Base-by-base conservation (phyloP, 352 stramenopile species). In the Globisporangium rhizosaccharum region DNA sequence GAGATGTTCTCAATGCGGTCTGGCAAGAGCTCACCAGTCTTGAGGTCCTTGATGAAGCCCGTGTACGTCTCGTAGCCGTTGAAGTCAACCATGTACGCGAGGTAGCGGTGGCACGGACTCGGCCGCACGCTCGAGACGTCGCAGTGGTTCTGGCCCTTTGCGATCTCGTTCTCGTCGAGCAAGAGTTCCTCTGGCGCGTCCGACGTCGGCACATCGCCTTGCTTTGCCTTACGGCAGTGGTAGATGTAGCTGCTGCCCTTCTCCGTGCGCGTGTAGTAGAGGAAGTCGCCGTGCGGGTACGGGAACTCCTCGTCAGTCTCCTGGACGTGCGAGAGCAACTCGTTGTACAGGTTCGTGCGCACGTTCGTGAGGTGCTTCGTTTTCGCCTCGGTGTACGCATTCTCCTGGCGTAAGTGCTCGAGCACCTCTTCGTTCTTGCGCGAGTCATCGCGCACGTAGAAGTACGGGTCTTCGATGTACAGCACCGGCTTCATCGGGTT, bases 21-120 rank as follows among this genome's bases (percentile, higher is more conserved):
- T 1, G 85, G 51, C 14, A 90, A 59, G 53, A 87, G 57, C 63
- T 87, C 51, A 33, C 77, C 82, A 7, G 83, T 88, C 61, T 75
- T 63, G 46, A 97, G 70, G 69, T 97, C 67, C 66, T 93, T 90
- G 53, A 98, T 82, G 62, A 87, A 88, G 25, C 96, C 76, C 36
- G 87, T 87, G 80, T 96, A 99, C 46, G 85, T 97, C 72, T 99
- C 95, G 57, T 92, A 95, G 54, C 94, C 96, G 30, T 70, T 96
- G 49, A 93, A 90, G 75, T 99, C 96, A 26, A 98, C 78, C 61
- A 93, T 90, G 78, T 98, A 99, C 11, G 92, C 94, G 3, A 99
- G 62, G 51, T 97, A 87, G 26, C 85, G 73, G 70, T 98, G 82
- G 64, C 94, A 90, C 6, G 94, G 95, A 47, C 88, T 98, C 18